Evolutionary conservation across 2,329 filamentous ascomycete genomes (phyloP).

Genomic region (Colletotrichum spinosum): DNA sequence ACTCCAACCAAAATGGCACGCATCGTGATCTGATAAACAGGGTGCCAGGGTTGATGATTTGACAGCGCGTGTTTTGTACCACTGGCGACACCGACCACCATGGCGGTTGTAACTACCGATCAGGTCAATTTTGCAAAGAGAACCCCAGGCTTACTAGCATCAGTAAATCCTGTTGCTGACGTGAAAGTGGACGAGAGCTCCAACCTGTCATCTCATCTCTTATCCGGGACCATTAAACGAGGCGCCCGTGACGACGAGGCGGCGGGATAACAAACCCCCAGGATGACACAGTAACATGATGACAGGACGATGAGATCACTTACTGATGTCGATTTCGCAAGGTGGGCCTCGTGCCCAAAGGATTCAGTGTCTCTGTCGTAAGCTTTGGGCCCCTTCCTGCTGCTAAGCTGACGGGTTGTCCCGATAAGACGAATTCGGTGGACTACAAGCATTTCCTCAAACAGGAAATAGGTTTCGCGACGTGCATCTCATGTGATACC

Average conservation of each 20-base stretch:
- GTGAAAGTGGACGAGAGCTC: constrained; percentile 7
- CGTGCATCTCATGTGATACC: not conserved
- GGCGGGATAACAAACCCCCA: not conserved
- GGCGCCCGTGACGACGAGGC: not conserved
- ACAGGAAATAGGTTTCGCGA: not conserved
- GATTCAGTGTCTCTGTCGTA: constrained; percentile 16
- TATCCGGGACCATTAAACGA: too few relatives aligned
- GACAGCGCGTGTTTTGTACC: too few relatives aligned
- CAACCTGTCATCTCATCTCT: too few relatives aligned
- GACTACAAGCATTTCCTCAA: not conserved
- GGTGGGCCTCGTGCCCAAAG: not conserved
- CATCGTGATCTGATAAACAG: too few relatives aligned
- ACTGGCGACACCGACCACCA: not conserved
- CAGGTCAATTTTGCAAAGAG: not conserved
- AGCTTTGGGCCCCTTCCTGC: not conserved
- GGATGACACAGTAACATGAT: not conserved
- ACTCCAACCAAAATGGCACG: too few relatives aligned
- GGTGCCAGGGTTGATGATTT: too few relatives aligned
- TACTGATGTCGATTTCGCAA: not conserved
- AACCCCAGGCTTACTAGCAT: not conserved
- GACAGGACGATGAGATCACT: not conserved
- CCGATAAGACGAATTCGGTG: not conserved
- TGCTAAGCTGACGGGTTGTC: constrained; percentile 28
- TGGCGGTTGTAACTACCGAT: not conserved
- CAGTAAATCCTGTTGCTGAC: constrained; percentile 21